Evolutionary conservation across 371 early-diverging fungal genomes (phyloP).

Genomic region (Chytridiales sp.): DNA sequence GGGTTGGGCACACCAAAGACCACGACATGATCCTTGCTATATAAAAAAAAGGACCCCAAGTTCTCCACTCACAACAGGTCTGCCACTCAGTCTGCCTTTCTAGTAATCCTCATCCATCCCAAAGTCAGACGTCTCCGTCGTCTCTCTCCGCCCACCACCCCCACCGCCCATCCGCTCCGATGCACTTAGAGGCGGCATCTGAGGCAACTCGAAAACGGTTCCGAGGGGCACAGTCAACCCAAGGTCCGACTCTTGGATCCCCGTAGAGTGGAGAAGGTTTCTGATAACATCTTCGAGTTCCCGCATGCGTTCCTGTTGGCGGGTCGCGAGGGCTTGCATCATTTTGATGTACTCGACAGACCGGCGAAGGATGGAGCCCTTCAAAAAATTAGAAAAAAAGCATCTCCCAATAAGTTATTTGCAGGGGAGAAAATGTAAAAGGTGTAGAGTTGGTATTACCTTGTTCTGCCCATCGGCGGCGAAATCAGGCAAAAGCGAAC

Average conservation of each 20-base stretch:
- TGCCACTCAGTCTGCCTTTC: no score
- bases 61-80: no score
- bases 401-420: background rate
- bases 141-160: no score
- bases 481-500: slow-evolving; percentile 73
- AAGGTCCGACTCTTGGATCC: slow-evolving; percentile 38
- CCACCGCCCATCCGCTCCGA: no score
- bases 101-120: no score
- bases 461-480: slow-evolving; percentile 45
- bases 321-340: slow-evolving; percentile 42
- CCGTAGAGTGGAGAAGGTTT: slow-evolving; percentile 31
- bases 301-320: slow-evolving; percentile 58
- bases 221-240: slow-evolving; percentile 47
- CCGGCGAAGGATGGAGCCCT: slow-evolving; percentile 70
- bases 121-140: no score
- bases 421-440: no score
- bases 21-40: no score
- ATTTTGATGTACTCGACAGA: slow-evolving; percentile 86
- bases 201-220: slow-evolving; percentile 43
- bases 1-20: no score
- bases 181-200: no score
- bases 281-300: slow-evolving; percentile 63
- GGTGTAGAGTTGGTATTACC: no score
- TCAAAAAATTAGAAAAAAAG: slow-evolving; percentile 9
- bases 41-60: no score